These are phyloP conservation scores for Agarophyton chilense DNA, from an alignment of 23 red algal species.

Conservation along the genomic window DNA sequence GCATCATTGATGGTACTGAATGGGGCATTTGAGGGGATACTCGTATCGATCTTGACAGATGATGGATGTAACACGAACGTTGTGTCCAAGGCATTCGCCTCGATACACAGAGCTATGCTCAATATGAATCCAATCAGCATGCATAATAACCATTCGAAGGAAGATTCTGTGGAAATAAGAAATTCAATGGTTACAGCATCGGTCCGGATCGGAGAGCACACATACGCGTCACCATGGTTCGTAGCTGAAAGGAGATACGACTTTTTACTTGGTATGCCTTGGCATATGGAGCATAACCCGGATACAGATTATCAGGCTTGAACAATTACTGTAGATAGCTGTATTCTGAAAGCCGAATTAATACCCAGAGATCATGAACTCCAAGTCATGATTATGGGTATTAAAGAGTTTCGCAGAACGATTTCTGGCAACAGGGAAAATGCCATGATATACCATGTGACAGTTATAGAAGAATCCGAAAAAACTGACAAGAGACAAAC, in stretches of 20 bases:
- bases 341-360: too few relatives aligned
- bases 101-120: neutral
- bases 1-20: neutral
- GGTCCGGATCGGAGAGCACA: neutral
- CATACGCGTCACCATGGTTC: conserved; percentile 2
- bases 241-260: conserved; percentile 21
- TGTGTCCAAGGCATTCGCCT: neutral
- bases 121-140: neutral
- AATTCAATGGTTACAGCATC: neutral
- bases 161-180: neutral
- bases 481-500: too few relatives aligned
- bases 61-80: conserved; percentile 46
- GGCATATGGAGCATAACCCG: neutral
- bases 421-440: too few relatives aligned
- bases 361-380: too few relatives aligned
- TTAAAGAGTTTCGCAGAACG: too few relatives aligned
- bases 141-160: conserved; percentile 14
- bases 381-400: too few relatives aligned
- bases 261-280: conserved; percentile 34
- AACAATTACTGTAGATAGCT: too few relatives aligned
- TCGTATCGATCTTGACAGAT: neutral
- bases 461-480: too few relatives aligned
- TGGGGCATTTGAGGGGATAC: neutral
- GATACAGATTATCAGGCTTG: neutral
- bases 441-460: too few relatives aligned